Evolutionary conservation across 108 stramenopile species (phyloP).

Genomic region (Nitzschia inconspicua): DNA sequence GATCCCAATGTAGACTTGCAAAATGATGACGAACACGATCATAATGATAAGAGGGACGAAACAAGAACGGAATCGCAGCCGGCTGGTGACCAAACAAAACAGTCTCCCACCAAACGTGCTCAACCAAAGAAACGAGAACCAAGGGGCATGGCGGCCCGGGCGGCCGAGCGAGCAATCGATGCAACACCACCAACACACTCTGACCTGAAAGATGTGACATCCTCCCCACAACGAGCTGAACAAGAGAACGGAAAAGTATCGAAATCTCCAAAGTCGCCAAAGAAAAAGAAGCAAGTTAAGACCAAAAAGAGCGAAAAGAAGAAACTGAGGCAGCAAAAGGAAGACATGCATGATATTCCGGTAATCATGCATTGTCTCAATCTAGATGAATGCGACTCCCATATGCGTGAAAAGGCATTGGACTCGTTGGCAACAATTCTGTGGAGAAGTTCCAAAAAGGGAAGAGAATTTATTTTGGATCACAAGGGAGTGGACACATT

Average conservation of each 20-base stretch:
- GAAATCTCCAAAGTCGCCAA: neutral
- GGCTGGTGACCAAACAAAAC: no score
- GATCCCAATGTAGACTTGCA: no score
- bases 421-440: constrained; percentile 10
- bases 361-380: constrained; percentile 22
- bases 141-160: neutral
- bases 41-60: no score
- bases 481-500: constrained; percentile 23
- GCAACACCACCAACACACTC: neutral
- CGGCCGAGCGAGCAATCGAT: neutral
- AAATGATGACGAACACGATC: no score
- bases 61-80: no score
- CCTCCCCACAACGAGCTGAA: neutral
- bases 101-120: no score
- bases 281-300: neutral
- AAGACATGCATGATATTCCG: constrained; percentile 20
- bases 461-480: constrained; percentile 9
- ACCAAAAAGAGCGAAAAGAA: neutral
- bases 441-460: constrained; percentile 3
- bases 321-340: neutral
- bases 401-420: constrained; percentile 20
- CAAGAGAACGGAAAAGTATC: constrained; percentile 5
- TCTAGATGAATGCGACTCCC: constrained; percentile 14
- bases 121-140: no score
- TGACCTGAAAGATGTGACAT: neutral